Evolutionary conservation across 2,329 filamentous ascomycete species (phyloP).

Genomic region (Dactylonectria macrodidyma): DNA sequence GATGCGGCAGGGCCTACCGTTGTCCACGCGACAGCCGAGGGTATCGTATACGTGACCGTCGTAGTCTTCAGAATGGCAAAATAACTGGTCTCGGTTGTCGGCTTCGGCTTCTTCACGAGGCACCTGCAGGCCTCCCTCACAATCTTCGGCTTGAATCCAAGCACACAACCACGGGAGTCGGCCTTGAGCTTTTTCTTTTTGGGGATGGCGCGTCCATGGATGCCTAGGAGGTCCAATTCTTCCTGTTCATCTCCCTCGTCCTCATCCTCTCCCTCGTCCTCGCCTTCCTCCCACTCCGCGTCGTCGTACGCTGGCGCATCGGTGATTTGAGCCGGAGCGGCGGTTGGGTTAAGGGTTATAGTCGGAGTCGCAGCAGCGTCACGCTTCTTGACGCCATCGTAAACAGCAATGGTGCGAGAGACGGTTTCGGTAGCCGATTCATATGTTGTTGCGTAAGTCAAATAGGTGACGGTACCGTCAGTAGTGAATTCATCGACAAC

Average conservation of each 20-base stretch:
- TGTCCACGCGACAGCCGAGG: background rate
- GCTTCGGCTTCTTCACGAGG: slow-evolving; percentile 20
- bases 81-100: slow-evolving; percentile 3
- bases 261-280: too few relatives aligned
- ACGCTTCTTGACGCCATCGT: slow-evolving; percentile 10
- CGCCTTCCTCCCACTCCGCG: background rate
- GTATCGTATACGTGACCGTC: background rate
- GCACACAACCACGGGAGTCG: slow-evolving; percentile 12
- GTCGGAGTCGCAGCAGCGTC: slow-evolving; percentile 10
- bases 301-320: background rate
- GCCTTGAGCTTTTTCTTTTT: background rate
- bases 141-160: background rate
- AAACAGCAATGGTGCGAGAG: slow-evolving; percentile 8
- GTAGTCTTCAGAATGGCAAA: background rate
- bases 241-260: background rate
- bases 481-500: background rate
- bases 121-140: slow-evolving; percentile 25
- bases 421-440: background rate
- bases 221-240: background rate
- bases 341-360: slow-evolving; percentile 1
- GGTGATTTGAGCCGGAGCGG: background rate
- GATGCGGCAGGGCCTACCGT: background rate
- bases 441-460: background rate
- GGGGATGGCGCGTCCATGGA: background rate
- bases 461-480: background rate